These are phyloP conservation scores for Xylaria sp. DNA, from an alignment of 2,329 filamentous ascomycete genomes.

Conservation along the genomic window DNA sequence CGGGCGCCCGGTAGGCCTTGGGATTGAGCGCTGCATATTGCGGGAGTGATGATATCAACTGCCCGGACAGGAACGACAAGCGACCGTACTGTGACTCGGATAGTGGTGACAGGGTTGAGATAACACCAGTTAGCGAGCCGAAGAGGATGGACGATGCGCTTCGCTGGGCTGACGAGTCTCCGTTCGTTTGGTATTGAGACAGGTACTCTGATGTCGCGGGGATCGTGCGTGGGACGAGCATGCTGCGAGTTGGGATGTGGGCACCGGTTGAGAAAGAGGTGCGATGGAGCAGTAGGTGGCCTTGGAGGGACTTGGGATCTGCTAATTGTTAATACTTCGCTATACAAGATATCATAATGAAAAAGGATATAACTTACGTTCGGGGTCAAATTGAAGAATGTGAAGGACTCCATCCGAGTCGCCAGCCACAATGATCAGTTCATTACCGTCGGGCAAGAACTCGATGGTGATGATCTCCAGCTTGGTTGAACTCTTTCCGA, in stretches of 20 bases:
- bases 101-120: conserved; percentile 72
- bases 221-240: conserved; percentile 66
- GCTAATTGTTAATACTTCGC: conserved; percentile 22
- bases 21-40: conserved; percentile 79
- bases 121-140: conserved; percentile 67
- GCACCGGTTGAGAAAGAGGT: conserved; percentile 81
- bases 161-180: conserved; percentile 31
- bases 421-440: conserved; percentile 74
- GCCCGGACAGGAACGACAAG: conserved; percentile 72
- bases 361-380: conserved; percentile 57
- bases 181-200: conserved; percentile 22
- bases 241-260: conserved; percentile 68
- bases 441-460: conserved; percentile 78
- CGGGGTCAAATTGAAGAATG: conserved; percentile 88
- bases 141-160: conserved; percentile 54
- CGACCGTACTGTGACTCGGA: conserved; percentile 78
- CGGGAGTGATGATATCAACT: conserved; percentile 70
- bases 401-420: conserved; percentile 85
- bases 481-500: conserved; percentile 76
- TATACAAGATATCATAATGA: too few relatives aligned
- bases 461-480: conserved; percentile 78
- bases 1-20: conserved; percentile 63
- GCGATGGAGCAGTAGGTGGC: conserved; percentile 78
- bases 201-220: conserved; percentile 35
- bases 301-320: conserved; percentile 92